Base-by-base conservation (phyloP, 768 basidiomycete genomes). In the Phlegmacium glaucopus region DNA sequence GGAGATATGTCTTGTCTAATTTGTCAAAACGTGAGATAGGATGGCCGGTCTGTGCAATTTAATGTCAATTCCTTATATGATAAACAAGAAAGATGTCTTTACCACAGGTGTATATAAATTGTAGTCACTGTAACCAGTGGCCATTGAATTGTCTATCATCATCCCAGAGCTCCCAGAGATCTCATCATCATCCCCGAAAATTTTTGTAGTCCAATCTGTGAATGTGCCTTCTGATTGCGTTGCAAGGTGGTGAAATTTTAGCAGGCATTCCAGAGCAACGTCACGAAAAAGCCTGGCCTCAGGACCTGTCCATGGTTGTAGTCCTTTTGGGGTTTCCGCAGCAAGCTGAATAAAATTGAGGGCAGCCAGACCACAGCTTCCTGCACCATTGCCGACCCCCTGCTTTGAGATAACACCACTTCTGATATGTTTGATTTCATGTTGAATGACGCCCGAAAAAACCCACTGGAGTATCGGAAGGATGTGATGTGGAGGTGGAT, bases 291-390 rank as follows among this genome's bases (percentile, higher is more conserved):
- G 9, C 1, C 22, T 25, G 8, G 59, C 39, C 10, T 25, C 7
- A 1, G 32, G 22, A 27, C 46, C 43, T 30, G 30, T 34, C 57
- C 54, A 56, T 40, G 38, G 34, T 7, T 38, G 37, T 32, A 51
- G 35, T 13, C 30, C 39, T 9, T 27, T 32, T 22, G 22, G 22
- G 22, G 22, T 22, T 22, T 22, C 22, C 22, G 22, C 22, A 22
- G 22, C 5, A 5, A 22, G 22, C 27, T 59, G 48, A 26, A 57
- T 39, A 34, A 55, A 59, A 44, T 57, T 58, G 15, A 44, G 36
- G 4, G 49, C 49, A 16, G 54, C 54, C 27, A 62, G 39, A 10
- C 52, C 59, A 45, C 60, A 60, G 26, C 54, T 56, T 10, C 56
- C 54, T 10, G 47, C 51, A 15, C 54, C 52, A 45, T 49, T 52